phyloP scores from a whole-genome alignment of 2,329 filamentous ascomycete genomes.

The Metarhizium guizhouense region DNA sequence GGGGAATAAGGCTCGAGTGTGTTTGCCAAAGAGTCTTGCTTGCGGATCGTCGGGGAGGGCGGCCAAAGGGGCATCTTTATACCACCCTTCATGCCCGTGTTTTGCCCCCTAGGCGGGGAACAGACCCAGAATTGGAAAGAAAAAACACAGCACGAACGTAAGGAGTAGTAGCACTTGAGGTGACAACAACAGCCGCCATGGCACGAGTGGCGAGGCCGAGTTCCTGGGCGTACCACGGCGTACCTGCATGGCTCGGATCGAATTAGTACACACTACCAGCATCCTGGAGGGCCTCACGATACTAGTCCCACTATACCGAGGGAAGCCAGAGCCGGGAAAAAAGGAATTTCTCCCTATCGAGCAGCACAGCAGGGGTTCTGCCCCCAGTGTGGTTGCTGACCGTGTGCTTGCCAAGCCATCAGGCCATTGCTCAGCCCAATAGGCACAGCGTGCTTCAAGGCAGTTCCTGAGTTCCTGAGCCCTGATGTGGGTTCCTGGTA shows the following conservation, averaged over 20 bases:
- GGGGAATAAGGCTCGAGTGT: not conserved
- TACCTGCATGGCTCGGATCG: too few relatives aligned
- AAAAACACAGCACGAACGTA: too few relatives aligned
- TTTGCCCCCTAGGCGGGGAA: too few relatives aligned
- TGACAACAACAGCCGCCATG: too few relatives aligned
- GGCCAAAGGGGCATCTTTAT: not conserved
- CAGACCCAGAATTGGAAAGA: too few relatives aligned
- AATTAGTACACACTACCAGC: too few relatives aligned
- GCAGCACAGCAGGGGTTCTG: not conserved
- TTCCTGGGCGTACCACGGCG: too few relatives aligned
- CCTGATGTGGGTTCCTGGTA: not conserved
- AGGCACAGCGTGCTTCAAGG: too few relatives aligned
- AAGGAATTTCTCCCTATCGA: not conserved
- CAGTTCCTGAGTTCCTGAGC: not conserved
- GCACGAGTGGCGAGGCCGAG: too few relatives aligned
- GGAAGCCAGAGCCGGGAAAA: not conserved
- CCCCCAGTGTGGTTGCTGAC: not conserved
- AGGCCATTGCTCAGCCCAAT: not conserved
- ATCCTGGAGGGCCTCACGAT: not conserved
- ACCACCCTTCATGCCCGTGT: too few relatives aligned
- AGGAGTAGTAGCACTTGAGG: too few relatives aligned
- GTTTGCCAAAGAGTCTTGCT: not conserved
- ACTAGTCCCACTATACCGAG: not conserved
- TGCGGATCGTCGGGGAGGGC: not conserved
- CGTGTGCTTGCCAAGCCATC: not conserved